A percentile compares a stretch with the other conserved stretches of the same genome.
Evolutionary conservation across 371 early-diverging fungal species (phyloP).

Genomic region (Rhizopus stolonifer): DNA sequence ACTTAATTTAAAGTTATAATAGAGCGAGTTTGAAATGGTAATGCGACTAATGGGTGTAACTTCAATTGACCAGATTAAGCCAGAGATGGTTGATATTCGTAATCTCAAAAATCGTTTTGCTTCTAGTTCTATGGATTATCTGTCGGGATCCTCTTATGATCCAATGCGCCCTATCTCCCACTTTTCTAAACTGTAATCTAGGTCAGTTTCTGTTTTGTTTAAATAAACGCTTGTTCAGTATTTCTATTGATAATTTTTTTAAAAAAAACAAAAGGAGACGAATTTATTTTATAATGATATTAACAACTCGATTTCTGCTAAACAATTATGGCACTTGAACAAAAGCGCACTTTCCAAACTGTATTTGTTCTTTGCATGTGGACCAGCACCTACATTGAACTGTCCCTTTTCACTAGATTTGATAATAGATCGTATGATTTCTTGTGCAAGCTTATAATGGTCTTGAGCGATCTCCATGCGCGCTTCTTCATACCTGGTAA

Average conservation of each 20-base stretch:
- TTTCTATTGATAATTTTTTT: too few species aligned
- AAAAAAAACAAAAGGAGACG: too few species aligned
- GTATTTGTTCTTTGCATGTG: conserved; percentile 49
- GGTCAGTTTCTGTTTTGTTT: not conserved
- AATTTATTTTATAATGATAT: too few species aligned
- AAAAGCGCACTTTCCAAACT: conserved; percentile 44
- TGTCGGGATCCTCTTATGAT: conserved; percentile 41
- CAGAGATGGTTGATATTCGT: conserved; percentile 57
- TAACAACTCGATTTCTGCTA: conserved; percentile 31
- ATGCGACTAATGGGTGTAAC: conserved; percentile 79
- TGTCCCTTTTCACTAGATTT: conserved; percentile 39
- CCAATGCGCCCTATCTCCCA: conserved; percentile 38
- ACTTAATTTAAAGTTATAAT: too few species aligned
- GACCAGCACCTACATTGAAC: conserved; percentile 42
- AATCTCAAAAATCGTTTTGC: conserved; percentile 52
- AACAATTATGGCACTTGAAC: conserved; percentile 49
- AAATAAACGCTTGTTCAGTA: too few species aligned
- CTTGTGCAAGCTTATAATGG: conserved; percentile 44
- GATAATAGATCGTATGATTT: conserved; percentile 45
- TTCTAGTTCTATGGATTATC: conserved; percentile 41
- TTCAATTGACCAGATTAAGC: conserved; percentile 57
- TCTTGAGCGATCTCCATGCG: conserved; percentile 42
- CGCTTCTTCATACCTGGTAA: conserved; percentile 59
- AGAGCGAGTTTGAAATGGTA: conserved; percentile 69
- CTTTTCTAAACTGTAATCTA: conserved; percentile 33